These are phyloP conservation scores for Boletus smithii DNA, from an alignment of 1,284 basidiomycete genomes.

Conservation along the genomic window DNA sequence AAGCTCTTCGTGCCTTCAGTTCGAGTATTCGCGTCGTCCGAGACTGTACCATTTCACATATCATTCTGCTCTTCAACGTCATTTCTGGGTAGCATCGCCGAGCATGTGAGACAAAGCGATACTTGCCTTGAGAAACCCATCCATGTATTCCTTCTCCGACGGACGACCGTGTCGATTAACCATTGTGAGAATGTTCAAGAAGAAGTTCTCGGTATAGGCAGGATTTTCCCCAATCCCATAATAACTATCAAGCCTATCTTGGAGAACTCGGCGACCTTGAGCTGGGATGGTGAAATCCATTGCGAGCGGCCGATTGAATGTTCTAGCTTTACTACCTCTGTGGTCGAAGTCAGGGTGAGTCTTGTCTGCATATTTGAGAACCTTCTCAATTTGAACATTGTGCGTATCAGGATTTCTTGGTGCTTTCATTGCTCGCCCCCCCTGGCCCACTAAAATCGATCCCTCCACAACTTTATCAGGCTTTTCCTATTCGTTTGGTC, in stretches of 20 bases:
- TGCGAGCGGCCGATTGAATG: conserved; percentile 33
- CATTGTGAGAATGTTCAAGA: conserved; percentile 15
- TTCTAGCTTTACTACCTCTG: conserved; percentile 40
- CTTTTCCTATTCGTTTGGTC: conserved; percentile 49
- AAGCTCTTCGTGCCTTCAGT: conserved; percentile 44
- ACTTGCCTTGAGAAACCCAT: conserved; percentile 25
- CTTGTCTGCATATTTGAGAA: conserved; percentile 2
- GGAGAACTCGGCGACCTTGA: conserved; percentile 15
- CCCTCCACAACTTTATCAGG: conserved; percentile 37
- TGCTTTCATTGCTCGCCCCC: conserved; percentile 38
- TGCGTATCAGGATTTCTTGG: conserved; percentile 50
- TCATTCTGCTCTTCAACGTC: conserved; percentile 49
- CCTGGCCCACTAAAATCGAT: conserved; percentile 29
- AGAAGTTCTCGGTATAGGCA: conserved; percentile 30
- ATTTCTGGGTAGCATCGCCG: conserved; percentile 43
- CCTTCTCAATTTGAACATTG: conserved; percentile 3
- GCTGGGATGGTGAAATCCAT: conserved; percentile 46
- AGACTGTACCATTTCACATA: conserved; percentile 59
- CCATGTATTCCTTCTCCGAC: conserved; percentile 32
- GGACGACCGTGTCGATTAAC: conserved; percentile 23
- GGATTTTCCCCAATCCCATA: conserved; percentile 16
- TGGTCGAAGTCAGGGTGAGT: conserved; percentile 32
- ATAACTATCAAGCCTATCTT: conserved; percentile 13
- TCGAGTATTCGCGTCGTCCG: conserved; percentile 49
- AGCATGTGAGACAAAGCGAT: conserved; percentile 22